Percentiles rank a stretch among this genome's conserved stretches.
These are phyloP conservation scores for Pythium sukuiense DNA, from an alignment of 352 stramenopile genomes.

Conservation along the genomic window DNA sequence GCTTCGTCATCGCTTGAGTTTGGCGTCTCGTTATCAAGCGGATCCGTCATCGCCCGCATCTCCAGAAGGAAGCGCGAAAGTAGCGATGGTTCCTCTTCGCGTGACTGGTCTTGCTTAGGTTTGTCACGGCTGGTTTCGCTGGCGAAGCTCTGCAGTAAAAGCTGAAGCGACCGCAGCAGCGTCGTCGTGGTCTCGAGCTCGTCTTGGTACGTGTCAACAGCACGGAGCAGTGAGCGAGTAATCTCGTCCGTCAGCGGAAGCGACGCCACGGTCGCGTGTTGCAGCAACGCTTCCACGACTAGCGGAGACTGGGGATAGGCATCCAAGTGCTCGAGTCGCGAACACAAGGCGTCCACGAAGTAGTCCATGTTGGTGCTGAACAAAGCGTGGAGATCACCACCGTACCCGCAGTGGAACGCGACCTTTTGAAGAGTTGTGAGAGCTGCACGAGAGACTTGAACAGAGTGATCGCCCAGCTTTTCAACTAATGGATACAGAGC, in stretches of 20 bases:
- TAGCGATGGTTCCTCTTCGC: conserved; percentile 25
- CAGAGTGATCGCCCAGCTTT: conserved; percentile 60
- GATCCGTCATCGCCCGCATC: conserved; percentile 47
- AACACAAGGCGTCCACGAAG: conserved; percentile 79
- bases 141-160: conserved; percentile 35
- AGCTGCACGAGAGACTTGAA: conserved; percentile 68
- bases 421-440: conserved; percentile 71
- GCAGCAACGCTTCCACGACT: conserved; percentile 75
- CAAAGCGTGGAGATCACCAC: conserved; percentile 45
- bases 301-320: conserved; percentile 66
- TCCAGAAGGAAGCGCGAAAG: conserved; percentile 63
- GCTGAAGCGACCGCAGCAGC: conserved; percentile 42
- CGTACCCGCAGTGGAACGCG: conserved; percentile 56
- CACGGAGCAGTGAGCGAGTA: conserved; percentile 60
- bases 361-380: conserved; percentile 88
- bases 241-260: conserved; percentile 81
- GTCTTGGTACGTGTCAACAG: conserved; percentile 77
- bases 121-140: neutral
- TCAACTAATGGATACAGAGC: conserved; percentile 83
- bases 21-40: conserved; percentile 8
- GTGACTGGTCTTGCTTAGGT: neutral
- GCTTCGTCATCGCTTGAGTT: neutral
- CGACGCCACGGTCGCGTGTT: conserved; percentile 59
- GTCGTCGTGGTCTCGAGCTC: neutral
- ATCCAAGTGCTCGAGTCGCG: conserved; percentile 69